Base-by-base conservation (phyloP, 1,284 basidiomycete genomes). In the Microbotryum lychnidis-dioicae region DNA sequence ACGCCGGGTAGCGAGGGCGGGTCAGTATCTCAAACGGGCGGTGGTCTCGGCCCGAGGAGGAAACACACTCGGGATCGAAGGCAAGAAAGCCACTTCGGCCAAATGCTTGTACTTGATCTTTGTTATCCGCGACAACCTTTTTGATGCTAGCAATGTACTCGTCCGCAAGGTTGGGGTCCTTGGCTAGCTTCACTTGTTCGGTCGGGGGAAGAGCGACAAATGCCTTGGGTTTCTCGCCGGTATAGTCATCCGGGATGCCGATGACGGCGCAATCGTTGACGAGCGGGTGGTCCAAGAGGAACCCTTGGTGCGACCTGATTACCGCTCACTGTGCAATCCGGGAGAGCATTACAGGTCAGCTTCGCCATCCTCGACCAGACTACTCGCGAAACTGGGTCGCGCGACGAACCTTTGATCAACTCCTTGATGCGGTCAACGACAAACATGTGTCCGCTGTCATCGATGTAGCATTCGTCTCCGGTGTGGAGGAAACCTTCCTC, bases 191-290 rank as follows among this genome's bases (percentile, higher is more conserved):
- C 23, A 50, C 49, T 1, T 21, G 21, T 21, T 61, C 60, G 12
- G 60, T 25, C 0, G 57, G 21, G 6, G 65, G 20, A 18, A 64
- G 51, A 8, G 58, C 58, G 18, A 65, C 74, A 37, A 65, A 84
- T 81, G 77, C 83, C 27, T 68, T 68, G 0, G 89, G 88, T 5
- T 87, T 60, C 58, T 91, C 89, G 45, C 89, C 89, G 54, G 82
- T 85, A 67, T 84, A 87, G 18, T 89, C 87, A 71, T 91, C 86
- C 0, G 80, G 81, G 3, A 89, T 73, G 3, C 87, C 82, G 7
- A 91, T 84, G 14, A 91, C 86, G 68, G 87, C 88, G 1, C 79
- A 80, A 61, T 89, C 85, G 1, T 78, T 78, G 5, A 91, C 83
- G 67, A 86, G 85, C 0, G 80, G 76, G 67, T 89, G 86, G 73